phyloP scores from a whole-genome alignment of 2,329 filamentous ascomycete species.

The Claviceps maximensis region DNA sequence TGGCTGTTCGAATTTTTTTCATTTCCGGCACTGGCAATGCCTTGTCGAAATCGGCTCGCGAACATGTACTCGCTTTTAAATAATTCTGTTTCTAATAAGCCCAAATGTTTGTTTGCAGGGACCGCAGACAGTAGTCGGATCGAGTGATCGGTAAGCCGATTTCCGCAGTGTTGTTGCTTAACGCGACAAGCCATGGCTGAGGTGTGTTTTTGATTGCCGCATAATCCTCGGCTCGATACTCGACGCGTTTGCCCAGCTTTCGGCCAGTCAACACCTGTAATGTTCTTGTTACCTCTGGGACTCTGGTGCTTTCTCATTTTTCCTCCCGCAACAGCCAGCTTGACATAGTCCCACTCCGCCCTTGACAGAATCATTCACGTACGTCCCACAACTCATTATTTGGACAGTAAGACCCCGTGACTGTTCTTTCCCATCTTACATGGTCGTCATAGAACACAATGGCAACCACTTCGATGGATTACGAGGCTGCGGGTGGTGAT shows the following conservation, averaged over 20 bases:
- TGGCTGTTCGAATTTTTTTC: neutral
- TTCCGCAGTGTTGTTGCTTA: neutral
- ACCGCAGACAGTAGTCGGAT: neutral
- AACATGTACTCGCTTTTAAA: too few species aligned
- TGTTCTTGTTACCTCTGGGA: neutral
- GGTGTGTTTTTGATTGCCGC: conserved; percentile 1
- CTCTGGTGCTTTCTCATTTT: conserved; percentile 5
- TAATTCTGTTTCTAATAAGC: too few species aligned
- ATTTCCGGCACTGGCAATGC: too few species aligned
- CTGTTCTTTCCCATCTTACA: conserved; percentile 6
- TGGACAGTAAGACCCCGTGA: neutral
- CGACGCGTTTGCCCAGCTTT: neutral
- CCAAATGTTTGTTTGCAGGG: too few species aligned
- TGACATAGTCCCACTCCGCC: conserved; percentile 1
- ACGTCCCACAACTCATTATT: neutral
- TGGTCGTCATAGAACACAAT: conserved; percentile 21
- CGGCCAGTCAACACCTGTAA: neutral
- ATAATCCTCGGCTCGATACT: conserved; percentile 6
- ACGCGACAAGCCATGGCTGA: neutral
- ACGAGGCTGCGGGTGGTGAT: conserved; percentile 54
- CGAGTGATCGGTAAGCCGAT: neutral
- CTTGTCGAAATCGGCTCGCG: too few species aligned
- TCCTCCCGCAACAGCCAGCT: conserved; percentile 2
- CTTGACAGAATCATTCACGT: neutral
- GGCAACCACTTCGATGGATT: conserved; percentile 57